Percentiles rank a stretch among this genome's conserved stretches.
Conservation (phyloP, 2,329 filamentous ascomycete genomes). For the Cylindrodendrum hubeiense region DNA sequence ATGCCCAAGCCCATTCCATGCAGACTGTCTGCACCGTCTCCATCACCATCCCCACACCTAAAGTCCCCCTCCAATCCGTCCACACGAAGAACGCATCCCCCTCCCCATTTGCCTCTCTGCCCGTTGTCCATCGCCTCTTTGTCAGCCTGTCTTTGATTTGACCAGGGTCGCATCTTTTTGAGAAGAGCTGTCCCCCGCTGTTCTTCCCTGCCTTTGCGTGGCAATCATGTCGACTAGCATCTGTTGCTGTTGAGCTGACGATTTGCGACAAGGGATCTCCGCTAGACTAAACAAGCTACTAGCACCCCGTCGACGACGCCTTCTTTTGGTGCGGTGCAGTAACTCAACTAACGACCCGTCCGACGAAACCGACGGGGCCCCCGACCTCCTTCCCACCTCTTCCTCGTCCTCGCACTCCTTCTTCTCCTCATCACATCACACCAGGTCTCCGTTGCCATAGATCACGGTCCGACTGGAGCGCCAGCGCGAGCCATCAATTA, state of each 20-base stretch:
- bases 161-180: background rate
- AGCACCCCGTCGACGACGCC: slow-evolving; percentile 25
- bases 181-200: background rate
- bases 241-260: slow-evolving; percentile 21
- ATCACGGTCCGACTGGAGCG: slow-evolving; percentile 22
- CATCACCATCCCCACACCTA: slow-evolving; percentile 18
- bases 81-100: slow-evolving; percentile 2
- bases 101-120: background rate
- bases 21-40: slow-evolving; percentile 5
- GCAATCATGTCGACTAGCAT: slow-evolving; percentile 15
- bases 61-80: slow-evolving; percentile 13
- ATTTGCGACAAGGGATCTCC: slow-evolving; percentile 30
- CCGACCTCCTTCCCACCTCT: slow-evolving; percentile 12
- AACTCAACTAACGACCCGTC: slow-evolving; percentile 24
- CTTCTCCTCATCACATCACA: slow-evolving; percentile 9
- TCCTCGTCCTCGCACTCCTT: slow-evolving; percentile 13
- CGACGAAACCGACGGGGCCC: slow-evolving; percentile 23
- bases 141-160: background rate
- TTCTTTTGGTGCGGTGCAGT: slow-evolving; percentile 24
- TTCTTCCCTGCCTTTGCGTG: background rate
- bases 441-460: slow-evolving; percentile 8
- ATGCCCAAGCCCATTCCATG: slow-evolving; percentile 10
- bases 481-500: slow-evolving; percentile 25
- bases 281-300: slow-evolving; percentile 27
- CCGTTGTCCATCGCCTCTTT: background rate